Base-by-base conservation (phyloP, 768 basidiomycete species). In the Pleurotus tuber-regium region DNA sequence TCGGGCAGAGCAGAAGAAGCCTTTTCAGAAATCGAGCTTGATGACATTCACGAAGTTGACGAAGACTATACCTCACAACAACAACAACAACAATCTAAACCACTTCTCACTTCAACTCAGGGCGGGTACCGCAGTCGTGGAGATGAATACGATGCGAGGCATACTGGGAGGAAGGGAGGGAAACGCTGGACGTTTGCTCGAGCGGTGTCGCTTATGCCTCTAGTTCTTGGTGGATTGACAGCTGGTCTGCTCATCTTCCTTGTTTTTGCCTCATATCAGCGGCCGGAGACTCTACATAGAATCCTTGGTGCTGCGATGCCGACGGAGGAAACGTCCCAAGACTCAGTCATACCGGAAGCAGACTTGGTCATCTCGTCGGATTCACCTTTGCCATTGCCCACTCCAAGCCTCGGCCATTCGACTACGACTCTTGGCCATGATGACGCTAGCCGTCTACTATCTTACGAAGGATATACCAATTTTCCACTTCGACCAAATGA, bases 401-500 rank as follows among this genome's bases (percentile, higher is more conserved):
- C 54, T 21, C n/a, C n/a, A n/a, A n/a, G 50, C 35, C 35, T 53
- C 57, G 29, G 50, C 60, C 8, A 53, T 53, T 12, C 56, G 57
- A 23, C 46, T 59, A 28, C 40, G 53, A 43, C 36, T 24, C 46
- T n/a, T n/a, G n/a, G n/a, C n/a, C n/a, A n/a, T n/a, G n/a, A n/a
- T n/a, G 54, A 44, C 29, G 44, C n/a, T 59, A 68, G 36, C 51
- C 57, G 23, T 26, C 18, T 48, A 36, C 71, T 82, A 23, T 82
- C 79, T 19, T 83, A 83, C 64, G 74, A 70, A 57, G 80, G 78
- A 57, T 81, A 81, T 61, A 79, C 81, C 5, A 66, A 57, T 19
- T 84, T 84, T 61, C 85, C 85, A 6, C 70, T 86, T 7, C 74
- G 71, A 23, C 76, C 83, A 4, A 57, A 63, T 9, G 72, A 87